phyloP scores from a whole-genome alignment of 1,284 basidiomycete species.

The Omphalotus olearius region DNA sequence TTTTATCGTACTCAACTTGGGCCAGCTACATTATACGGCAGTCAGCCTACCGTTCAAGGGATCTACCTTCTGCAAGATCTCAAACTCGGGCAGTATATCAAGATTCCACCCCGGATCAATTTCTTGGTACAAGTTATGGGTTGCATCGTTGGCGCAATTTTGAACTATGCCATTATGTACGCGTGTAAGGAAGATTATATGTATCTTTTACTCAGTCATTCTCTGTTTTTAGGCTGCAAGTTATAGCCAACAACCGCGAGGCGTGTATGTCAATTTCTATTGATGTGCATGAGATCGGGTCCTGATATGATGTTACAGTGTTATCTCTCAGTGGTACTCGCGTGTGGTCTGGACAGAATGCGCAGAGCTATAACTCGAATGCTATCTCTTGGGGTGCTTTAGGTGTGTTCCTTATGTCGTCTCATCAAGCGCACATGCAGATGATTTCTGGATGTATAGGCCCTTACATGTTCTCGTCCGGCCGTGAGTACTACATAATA shows the following conservation, averaged over 20 bases:
- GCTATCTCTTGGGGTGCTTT: conserved; percentile 19
- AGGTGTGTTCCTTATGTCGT: not conserved
- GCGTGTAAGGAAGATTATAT: too few species aligned
- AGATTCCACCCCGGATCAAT: conserved; percentile 4
- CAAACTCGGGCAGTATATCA: conserved; percentile 31
- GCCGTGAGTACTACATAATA: conserved; percentile 15
- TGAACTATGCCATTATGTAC: conserved; percentile 11
- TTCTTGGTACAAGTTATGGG: conserved; percentile 8
- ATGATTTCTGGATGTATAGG: too few species aligned
- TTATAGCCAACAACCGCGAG: too few species aligned
- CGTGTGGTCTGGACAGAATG: conserved; percentile 19
- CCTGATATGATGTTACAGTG: not conserved
- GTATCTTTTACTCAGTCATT: too few species aligned
- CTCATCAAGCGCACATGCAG: too few species aligned
- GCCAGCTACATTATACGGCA: conserved; percentile 20
- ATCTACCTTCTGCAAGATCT: conserved; percentile 33
- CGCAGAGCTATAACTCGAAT: conserved; percentile 18
- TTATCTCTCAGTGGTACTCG: conserved; percentile 15
- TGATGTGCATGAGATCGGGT: too few species aligned
- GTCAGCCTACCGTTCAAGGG: conserved; percentile 23
- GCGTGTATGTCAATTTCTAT: too few species aligned
- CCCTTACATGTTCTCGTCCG: conserved; percentile 16
- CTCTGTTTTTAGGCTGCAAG: too few species aligned
- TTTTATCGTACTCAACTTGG: too few species aligned
- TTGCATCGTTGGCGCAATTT: conserved; percentile 7